phyloP scores from a whole-genome alignment of 2,329 filamentous ascomycete genomes.

The Acrocalymma vagum region DNA sequence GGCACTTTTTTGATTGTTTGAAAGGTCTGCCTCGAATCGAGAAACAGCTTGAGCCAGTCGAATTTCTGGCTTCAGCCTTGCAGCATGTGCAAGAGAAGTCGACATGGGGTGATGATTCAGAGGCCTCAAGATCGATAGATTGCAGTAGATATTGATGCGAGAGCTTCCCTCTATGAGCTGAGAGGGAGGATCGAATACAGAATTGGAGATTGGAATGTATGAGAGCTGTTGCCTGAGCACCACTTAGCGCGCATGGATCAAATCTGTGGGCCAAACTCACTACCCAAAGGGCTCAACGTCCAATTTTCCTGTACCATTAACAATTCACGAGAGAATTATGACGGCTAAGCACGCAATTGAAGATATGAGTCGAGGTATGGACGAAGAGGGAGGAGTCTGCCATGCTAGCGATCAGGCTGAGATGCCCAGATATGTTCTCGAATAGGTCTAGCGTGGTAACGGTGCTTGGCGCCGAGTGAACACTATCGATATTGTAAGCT shows the following conservation, averaged over 20 bases:
- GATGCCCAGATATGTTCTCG: too few species aligned
- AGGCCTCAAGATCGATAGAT: not conserved
- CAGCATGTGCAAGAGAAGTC: conserved; percentile 5
- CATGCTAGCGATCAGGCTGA: conserved; percentile 10
- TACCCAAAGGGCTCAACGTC: conserved; percentile 5
- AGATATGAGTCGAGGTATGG: conserved; percentile 1
- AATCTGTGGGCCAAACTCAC: too few species aligned
- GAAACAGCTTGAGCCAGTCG: conserved; percentile 19
- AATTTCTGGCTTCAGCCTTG: conserved; percentile 19
- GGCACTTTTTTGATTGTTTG: conserved; percentile 11
- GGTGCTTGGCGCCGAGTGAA: too few species aligned
- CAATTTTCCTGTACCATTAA: too few species aligned
- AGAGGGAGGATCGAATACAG: too few species aligned
- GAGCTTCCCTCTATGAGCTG: too few species aligned
- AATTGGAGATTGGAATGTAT: too few species aligned
- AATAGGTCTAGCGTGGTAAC: too few species aligned
- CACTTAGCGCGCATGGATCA: too few species aligned
- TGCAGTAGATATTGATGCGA: conserved; percentile 1
- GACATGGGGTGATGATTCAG: conserved; percentile 10
- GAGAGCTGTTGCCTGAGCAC: too few species aligned
- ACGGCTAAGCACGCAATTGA: not conserved
- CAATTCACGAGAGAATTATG: too few species aligned
- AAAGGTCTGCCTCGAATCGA: conserved; percentile 17
- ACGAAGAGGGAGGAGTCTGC: conserved; percentile 2
- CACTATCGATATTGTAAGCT: too few species aligned